phyloP scores from a whole-genome alignment of 352 stramenopile genomes.

The Globisporangium radiosum region DNA sequence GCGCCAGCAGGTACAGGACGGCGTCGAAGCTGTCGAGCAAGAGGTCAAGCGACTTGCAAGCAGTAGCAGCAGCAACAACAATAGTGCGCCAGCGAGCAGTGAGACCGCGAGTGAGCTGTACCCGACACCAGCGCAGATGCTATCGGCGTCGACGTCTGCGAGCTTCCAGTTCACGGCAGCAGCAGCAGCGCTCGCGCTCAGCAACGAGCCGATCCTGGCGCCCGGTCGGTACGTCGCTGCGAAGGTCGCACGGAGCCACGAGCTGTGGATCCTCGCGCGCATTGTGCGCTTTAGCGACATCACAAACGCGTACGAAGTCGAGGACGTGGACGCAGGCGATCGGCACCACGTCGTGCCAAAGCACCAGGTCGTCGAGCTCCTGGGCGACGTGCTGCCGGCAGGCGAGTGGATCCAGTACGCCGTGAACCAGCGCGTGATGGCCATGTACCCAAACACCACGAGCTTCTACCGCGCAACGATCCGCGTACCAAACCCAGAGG shows the following conservation, averaged over 20 bases:
- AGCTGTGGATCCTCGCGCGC: slow-evolving; percentile 90
- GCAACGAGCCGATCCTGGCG: slow-evolving; percentile 35
- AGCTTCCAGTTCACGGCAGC: slow-evolving; percentile 15
- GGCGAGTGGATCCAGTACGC: slow-evolving; percentile 76
- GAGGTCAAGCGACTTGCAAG: slow-evolving; percentile 39
- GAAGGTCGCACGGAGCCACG: slow-evolving; percentile 70
- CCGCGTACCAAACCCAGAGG: slow-evolving; percentile 83
- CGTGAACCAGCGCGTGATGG: slow-evolving; percentile 92
- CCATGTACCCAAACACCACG: slow-evolving; percentile 97
- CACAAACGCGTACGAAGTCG: slow-evolving; percentile 93
- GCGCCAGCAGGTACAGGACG: slow-evolving; percentile 36
- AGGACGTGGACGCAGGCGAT: slow-evolving; percentile 90
- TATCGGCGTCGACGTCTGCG: slow-evolving; percentile 5
- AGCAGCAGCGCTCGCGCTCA: slow-evolving; percentile 12
- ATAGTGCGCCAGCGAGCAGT: neutral
- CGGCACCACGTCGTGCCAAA: slow-evolving; percentile 68
- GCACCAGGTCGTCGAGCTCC: slow-evolving; percentile 86
- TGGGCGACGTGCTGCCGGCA: slow-evolving; percentile 54
- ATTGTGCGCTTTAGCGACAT: slow-evolving; percentile 86
- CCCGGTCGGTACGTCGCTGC: slow-evolving; percentile 57
- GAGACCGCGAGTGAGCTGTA: slow-evolving; percentile 2
- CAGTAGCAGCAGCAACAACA: slow-evolving; percentile 8
- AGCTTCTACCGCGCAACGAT: slow-evolving; percentile 95
- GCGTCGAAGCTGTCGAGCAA: slow-evolving; percentile 46
- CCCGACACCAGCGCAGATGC: slow-evolving; percentile 5